Evolutionary conservation across 2,329 filamentous ascomycete genomes (phyloP).

Genomic region (Cytospora mali): DNA sequence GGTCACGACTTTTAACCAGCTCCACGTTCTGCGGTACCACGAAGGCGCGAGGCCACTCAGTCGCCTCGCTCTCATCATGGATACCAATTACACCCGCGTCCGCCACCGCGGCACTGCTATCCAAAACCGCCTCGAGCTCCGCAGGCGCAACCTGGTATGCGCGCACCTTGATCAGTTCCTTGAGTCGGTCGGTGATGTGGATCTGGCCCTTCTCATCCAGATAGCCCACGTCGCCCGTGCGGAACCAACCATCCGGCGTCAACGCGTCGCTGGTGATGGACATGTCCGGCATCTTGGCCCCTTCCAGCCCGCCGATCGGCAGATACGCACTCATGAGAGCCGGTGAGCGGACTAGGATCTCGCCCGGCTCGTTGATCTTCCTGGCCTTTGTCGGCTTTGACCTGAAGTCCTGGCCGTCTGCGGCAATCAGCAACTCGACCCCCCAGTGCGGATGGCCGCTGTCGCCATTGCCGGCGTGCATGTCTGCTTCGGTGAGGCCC

Average conservation of each 20-base stretch:
- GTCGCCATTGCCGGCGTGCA: constrained; percentile 57
- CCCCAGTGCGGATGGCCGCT: constrained; percentile 67
- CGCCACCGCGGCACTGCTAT: constrained; percentile 38
- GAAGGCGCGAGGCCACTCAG: constrained; percentile 61
- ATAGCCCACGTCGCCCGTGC: constrained; percentile 70
- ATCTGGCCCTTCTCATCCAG: constrained; percentile 58
- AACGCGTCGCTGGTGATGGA: constrained; percentile 41
- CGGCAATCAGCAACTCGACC: constrained; percentile 67
- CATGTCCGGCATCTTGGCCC: constrained; percentile 39
- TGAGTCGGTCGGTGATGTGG: constrained; percentile 71
- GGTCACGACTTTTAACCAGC: constrained; percentile 31
- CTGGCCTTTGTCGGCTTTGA: constrained; percentile 40
- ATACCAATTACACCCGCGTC: constrained; percentile 62
- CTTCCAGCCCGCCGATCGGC: constrained; percentile 50
- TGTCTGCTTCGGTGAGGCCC: constrained; percentile 52
- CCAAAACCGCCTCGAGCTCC: constrained; percentile 44
- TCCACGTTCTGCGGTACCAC: constrained; percentile 45
- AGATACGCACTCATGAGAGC: constrained; percentile 71
- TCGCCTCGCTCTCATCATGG: constrained; percentile 55
- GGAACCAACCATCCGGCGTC: constrained; percentile 65
- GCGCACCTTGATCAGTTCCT: constrained; percentile 57
- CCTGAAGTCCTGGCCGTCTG: constrained; percentile 40
- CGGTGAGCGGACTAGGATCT: constrained; percentile 67
- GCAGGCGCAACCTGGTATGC: constrained; percentile 48
- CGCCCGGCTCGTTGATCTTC: constrained; percentile 57